Evolutionary conservation across 164 flowering plant species (phyloP), one percentile per base, ranked within the genome.

Genomic region (Warburgia ugandensis): DNA sequence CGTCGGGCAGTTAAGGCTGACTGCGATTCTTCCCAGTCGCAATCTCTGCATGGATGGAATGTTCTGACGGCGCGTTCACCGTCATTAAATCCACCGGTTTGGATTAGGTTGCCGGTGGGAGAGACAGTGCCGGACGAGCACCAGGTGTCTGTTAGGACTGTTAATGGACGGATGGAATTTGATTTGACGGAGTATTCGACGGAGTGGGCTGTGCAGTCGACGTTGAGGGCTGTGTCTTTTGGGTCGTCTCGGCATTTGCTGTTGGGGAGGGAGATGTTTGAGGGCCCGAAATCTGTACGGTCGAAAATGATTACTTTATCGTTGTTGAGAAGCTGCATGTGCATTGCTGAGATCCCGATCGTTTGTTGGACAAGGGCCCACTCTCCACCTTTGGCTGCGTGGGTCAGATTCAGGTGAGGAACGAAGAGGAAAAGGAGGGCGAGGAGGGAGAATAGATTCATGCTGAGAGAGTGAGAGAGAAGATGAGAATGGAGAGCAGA

Each of bases 141-240:
- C 92, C 92, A 86, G 0, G 73, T 70, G 52, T 86, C 78, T 3
- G 90, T 78, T 10, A 54, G 70, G 19, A 86, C 67, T 31, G 51
- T 72, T 3, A 86, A 77, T 0, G 96, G 72, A 1, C 89, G 70
- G 16, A 79, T 12, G 0, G 77, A 20, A 56, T 88, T 79, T 50
- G 67, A 7, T 17, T 52, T 11, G 10, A 78, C 82, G 46, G 83
- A 63, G 49, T 77, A 85, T 62, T 83, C 91, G 22, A 54, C 77
- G 0, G 97, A 88, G 59, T 88, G 94, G 9, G 97, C 97, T 1
- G 88, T 70, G 77, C 96, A 88, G 59, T 88, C 91, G 19, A 13
- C 2, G 22, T 40, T 48, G 23, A 55, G 17, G 12, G 44, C 80
- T 1, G 22, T 12, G 39, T 79, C 88, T 9, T 33, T 48, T 0